Base-by-base conservation (phyloP, 768 basidiomycete species). In the Holtermanniella nyarrowii region DNA sequence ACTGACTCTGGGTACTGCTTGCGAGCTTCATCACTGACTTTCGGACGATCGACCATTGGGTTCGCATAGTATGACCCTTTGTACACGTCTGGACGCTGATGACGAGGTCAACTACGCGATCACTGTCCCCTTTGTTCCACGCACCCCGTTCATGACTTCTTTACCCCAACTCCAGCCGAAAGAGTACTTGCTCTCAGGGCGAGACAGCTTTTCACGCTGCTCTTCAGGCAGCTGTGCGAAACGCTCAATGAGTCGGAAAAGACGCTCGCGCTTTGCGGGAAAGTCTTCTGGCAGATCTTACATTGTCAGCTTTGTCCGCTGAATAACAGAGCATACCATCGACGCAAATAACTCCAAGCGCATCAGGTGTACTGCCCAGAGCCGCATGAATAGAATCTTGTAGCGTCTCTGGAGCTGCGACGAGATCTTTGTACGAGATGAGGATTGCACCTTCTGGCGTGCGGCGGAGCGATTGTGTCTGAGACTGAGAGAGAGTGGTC, bases 91-190 rank as follows among this genome's bases (percentile, higher is more conserved):
- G 68, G 60, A 18, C 52, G 49, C 68, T 70, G 48, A 47, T n/a
- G 40, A 47, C 16, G n/a, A 5, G 4, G 26, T 25, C 20, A 45
- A 10, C 16, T 16, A 22, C 49, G 40, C 26, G 22, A 23, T 21
- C 4, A 18, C 12, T 20, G 5, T 44, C 4, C 24, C n/a, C 12
- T 20, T 13, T 4, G 24, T 14, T 5, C 4, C 2, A 49, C 68
- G 56, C 48, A 71, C 70, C 13, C 91, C 91, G 63, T 96, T 96
- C 90, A 96, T 95, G 43, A 91, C 81, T 77, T 96, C 93, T 82
- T 96, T 95, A 49, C 93, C 93, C 72, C 93, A 87, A 42, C 85
- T 87, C 93, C 93, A 97, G n/a, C 93, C 93, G 70, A 90, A 96
- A 84, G 85, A 85, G 65, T 88, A 95, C 51, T 78, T 79, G 59